Evolutionary conservation across 805 yeast genomes (phyloP), one percentile per base, ranked within the genome.

Genomic region (Barnettozyma salicaria): DNA sequence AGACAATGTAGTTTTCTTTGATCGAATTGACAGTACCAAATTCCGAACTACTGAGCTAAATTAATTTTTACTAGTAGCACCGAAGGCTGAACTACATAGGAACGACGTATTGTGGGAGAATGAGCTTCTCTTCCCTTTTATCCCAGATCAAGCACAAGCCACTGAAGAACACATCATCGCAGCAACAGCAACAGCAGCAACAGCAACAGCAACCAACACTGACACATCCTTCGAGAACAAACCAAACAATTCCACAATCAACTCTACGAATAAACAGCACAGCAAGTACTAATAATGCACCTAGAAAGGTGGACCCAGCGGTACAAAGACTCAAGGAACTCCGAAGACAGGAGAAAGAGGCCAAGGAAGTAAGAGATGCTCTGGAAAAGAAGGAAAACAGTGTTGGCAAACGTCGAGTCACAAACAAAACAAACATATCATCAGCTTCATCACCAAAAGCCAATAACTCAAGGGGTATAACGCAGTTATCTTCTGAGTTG

Each of bases 271-370:
- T 21, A 36, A 7, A 12, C 30, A 27, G 4, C 22, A 32, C 26
- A 23, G 32, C 21, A 22, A 18, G 7, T 6, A 12, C 17, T 24
- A 27, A 4, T 22, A 4, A 19, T 20, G 11, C 6, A 38, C 25
- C 23, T 7, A 47, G 66, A 35, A 55, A 60, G 17, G 64, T 70
- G 5, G 90, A 82, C 52, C 87, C 89, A 0, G 86, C 86, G 4
- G 85, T 82, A 7, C 76, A 74, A 25, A 58, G 81, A 40, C 60
- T 82, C 26, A 82, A 82, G 46, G 88, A 80, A 40, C 74, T 78
- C 3, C 63, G 90, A 52, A 63, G 75, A 42, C 58, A 65, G 28
- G 87, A 82, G 44, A 65, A 60, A 27, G 72, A 72, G 25, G 57
- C 54, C 36, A 59, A 53, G 30, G 56, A 55, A 16, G 63, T 63